phyloP scores from a whole-genome alignment of 1,139 yeast genomes.

The Yamadazyma oceani region DNA sequence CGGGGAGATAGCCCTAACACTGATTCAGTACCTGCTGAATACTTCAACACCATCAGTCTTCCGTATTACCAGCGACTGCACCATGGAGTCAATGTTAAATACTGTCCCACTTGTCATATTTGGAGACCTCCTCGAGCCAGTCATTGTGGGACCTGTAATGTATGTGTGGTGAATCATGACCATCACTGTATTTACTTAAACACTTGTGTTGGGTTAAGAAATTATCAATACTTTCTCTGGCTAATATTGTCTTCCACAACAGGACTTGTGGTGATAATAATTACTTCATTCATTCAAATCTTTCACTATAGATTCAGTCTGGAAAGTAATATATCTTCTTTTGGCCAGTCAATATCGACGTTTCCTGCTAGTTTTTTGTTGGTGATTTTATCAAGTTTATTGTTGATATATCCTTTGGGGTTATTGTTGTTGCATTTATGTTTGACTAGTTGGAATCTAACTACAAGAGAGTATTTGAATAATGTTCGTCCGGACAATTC shows the following conservation, averaged over 20 bases:
- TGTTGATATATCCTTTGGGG: conserved; percentile 53
- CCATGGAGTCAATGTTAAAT: conserved; percentile 41
- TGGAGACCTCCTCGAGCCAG: conserved; percentile 49
- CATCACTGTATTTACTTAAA: conserved; percentile 43
- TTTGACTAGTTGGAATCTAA: conserved; percentile 57
- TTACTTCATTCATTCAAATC: conserved; percentile 29
- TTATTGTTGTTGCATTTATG: conserved; percentile 54
- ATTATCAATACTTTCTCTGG: conserved; percentile 42
- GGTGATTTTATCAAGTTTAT: conserved; percentile 44
- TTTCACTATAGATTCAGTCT: conserved; percentile 21
- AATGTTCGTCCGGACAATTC: conserved; percentile 26
- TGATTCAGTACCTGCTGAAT: conserved; percentile 53
- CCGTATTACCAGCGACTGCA: conserved; percentile 40
- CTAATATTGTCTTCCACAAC: conserved; percentile 28
- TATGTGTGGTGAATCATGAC: conserved; percentile 45
- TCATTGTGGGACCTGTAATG: conserved; percentile 45
- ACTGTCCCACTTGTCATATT: conserved; percentile 47
- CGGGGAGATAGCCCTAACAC: background rate
- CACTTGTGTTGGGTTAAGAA: conserved; percentile 41
- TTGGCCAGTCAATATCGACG: conserved; percentile 23
- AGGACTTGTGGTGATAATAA: conserved; percentile 22
- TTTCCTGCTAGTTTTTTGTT: conserved; percentile 50
- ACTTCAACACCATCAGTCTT: conserved; percentile 53
- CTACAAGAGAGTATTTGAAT: conserved; percentile 68
- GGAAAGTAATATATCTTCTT: conserved; percentile 11